These are phyloP conservation scores for Suillus sp. DNA, from an alignment of 768 basidiomycete species.

Conservation along the genomic window DNA sequence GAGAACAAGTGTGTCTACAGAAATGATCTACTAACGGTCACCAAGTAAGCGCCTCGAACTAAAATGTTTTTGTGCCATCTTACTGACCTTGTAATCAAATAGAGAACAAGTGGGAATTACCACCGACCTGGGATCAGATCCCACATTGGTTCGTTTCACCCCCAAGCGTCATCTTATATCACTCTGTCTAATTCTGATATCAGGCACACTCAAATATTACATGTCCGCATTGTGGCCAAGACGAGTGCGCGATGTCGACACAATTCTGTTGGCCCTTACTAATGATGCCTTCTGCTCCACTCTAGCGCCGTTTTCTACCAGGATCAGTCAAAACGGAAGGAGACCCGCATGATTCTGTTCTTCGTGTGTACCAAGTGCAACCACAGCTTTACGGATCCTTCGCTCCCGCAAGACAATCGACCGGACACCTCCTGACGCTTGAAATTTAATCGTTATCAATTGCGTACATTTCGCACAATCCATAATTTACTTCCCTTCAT, in stretches of 20 bases:
- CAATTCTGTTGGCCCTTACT: not conserved
- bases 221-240: conserved; percentile 81
- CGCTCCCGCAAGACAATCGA: conserved; percentile 48
- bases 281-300: conserved; percentile 13
- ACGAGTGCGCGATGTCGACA: conserved; percentile 62
- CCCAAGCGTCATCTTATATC: conserved; percentile 1
- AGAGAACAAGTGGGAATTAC: conserved; percentile 96
- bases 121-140: conserved; percentile 83
- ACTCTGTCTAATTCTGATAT: not conserved
- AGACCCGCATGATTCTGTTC: conserved; percentile 93
- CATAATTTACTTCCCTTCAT: not conserved
- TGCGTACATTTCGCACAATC: not conserved
- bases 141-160: conserved; percentile 67
- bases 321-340: conserved; percentile 95
- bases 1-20: conserved; percentile 90
- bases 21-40: conserved; percentile 91
- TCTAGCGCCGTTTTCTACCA: conserved; percentile 92
- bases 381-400: conserved; percentile 73
- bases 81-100: conserved; percentile 13
- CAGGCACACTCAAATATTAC: conserved; percentile 83
- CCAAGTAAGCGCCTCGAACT: conserved; percentile 60
- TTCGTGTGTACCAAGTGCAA: conserved; percentile 87
- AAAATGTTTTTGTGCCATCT: conserved; percentile 5
- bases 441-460: conserved; percentile 14
- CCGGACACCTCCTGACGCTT: conserved; percentile 35